Evolutionary conservation across 2,329 filamentous ascomycete genomes (phyloP), one percentile per base, ranked within the genome.

Genomic region (Colletotrichum kahawae): DNA sequence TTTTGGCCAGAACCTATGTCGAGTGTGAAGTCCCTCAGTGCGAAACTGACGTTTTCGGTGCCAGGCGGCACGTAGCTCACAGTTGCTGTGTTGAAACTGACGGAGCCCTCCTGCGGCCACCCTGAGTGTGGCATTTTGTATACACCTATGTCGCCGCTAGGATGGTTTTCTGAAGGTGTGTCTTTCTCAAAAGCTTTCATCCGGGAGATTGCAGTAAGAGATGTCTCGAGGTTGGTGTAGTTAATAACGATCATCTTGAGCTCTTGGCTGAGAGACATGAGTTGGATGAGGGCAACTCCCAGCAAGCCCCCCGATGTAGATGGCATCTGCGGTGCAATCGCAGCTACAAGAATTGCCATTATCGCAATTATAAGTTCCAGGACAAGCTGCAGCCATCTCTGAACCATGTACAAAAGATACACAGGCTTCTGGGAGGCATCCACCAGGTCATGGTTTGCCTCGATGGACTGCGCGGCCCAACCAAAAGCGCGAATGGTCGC

Each of bases 401-500:
- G 88, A 8, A 89, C 84, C 34, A 84, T 84, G 71, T 85, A 87
- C 62, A 89, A 83, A 4, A 88, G 81, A 74, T 90, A 90, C 59
- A 87, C 87, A 0, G 88, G 88, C 54, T 83, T 83, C 70, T 90
- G 88, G 0, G 87, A 88, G 16, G 79, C 79, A 72, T 90, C 86
- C 4, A 88, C 79, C 0, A 83, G 80, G 3, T 77, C 70, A 0
- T 83, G 80, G 2, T 83, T 85, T 57, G 85, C 84, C 16, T 84
- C 77, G 1, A 82, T 80, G 33, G 85, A 82, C 5, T 81, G 78
- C 5, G 78, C 78, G 27, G 84, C 82, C 88, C 88, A 90, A 2
- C 83, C 84, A 67, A 89, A 90, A 0, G 89, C 85, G 7, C 88
- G 86, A 54, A 91, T 86, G 1, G 87, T 90, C 0, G 83, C 78